phyloP scores from a whole-genome alignment of 2,329 filamentous ascomycete species.

The Xylaria sp. region DNA sequence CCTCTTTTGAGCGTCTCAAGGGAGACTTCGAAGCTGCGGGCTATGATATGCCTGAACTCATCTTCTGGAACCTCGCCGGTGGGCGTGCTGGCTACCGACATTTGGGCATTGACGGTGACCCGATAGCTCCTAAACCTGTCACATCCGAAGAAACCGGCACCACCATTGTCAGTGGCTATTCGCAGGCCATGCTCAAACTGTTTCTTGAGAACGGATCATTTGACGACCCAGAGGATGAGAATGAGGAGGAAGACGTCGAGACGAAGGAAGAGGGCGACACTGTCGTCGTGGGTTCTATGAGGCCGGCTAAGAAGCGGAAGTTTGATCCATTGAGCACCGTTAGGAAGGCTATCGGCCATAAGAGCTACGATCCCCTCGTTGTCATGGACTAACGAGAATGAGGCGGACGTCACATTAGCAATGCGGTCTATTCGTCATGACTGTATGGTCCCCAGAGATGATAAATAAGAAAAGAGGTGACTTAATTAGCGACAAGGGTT shows the following conservation, averaged over 20 bases:
- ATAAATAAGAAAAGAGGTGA: not conserved
- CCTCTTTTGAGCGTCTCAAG: conserved; percentile 63
- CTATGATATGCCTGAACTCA: conserved; percentile 68
- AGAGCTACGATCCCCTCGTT: conserved; percentile 65
- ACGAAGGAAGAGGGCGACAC: conserved; percentile 54
- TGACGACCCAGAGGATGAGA: conserved; percentile 53
- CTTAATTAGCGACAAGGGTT: not conserved
- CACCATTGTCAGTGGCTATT: conserved; percentile 66
- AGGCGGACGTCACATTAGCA: not conserved
- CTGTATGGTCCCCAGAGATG: not conserved
- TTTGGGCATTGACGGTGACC: conserved; percentile 38
- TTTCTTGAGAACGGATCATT: conserved; percentile 64
- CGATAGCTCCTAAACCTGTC: conserved; percentile 61
- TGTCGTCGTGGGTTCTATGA: conserved; percentile 52
- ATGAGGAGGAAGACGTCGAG: conserved; percentile 49
- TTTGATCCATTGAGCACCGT: conserved; percentile 58
- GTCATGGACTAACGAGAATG: conserved; percentile 60
- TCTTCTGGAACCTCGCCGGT: conserved; percentile 70
- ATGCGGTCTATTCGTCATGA: not conserved
- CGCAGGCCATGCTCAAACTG: conserved; percentile 67
- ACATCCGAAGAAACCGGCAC: conserved; percentile 58
- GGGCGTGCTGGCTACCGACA: conserved; percentile 45
- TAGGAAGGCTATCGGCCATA: conserved; percentile 63
- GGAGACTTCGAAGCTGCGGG: conserved; percentile 58
- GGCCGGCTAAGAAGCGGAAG: conserved; percentile 52